Percentiles rank a stretch among this genome's conserved stretches.
Evolutionary conservation across 1,284 basidiomycete species (phyloP).

Genomic region (Apiotrichum akiyoshidainum): DNA sequence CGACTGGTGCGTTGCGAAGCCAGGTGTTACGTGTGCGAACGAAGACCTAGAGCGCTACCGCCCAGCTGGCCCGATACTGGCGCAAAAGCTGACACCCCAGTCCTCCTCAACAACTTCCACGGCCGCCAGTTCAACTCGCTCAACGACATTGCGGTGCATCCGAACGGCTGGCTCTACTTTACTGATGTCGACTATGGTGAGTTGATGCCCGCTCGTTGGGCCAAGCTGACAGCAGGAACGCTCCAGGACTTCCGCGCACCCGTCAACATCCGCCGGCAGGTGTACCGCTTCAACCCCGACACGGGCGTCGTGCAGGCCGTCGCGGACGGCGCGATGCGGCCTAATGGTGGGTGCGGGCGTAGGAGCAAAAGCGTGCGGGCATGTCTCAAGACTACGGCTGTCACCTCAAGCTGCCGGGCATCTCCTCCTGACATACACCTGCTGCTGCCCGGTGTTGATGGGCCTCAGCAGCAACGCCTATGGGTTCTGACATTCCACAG

Average conservation of each 20-base stretch:
- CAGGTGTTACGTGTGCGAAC: no score
- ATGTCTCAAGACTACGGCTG: no score
- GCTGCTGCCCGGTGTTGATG: no score
- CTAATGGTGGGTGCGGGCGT: conserved; percentile 38
- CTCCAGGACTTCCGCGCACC: conserved; percentile 61
- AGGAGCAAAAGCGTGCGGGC: no score
- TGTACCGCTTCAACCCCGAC: conserved; percentile 66
- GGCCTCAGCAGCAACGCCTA: no score
- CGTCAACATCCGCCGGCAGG: conserved; percentile 62
- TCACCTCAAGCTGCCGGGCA: no score
- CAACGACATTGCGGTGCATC: conserved; percentile 73
- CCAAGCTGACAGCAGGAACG: neutral
- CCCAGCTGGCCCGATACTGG: no score
- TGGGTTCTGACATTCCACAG: conserved; percentile 53
- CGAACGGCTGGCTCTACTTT: conserved; percentile 50
- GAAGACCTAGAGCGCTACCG: no score
- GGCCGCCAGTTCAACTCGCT: conserved; percentile 77
- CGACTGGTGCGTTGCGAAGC: conserved; percentile 53
- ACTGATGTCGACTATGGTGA: conserved; percentile 57
- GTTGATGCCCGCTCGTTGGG: neutral
- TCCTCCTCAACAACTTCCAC: conserved; percentile 66
- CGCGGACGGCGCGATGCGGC: conserved; percentile 61
- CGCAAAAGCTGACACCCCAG: conserved; percentile 23
- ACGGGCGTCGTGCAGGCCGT: conserved; percentile 65
- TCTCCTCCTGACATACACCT: no score